Percentiles rank a stretch among this genome's conserved stretches.
phyloP scores from a whole-genome alignment of 345 rosid species.

The Barbarea vulgaris region DNA sequence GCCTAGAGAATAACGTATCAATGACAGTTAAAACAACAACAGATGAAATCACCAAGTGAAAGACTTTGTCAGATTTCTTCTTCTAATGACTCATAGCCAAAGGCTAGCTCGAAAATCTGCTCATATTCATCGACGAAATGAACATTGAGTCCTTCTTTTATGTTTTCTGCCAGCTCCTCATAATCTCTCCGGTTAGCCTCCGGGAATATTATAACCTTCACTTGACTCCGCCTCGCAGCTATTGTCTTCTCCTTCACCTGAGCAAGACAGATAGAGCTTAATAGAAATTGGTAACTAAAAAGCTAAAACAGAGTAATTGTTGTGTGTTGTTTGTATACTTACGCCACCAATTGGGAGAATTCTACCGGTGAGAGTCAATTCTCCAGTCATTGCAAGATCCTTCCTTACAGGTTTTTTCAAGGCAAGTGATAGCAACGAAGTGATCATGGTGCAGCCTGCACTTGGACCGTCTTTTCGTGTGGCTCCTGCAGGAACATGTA shows the following conservation, averaged over 20 bases:
- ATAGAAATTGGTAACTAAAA: background rate
- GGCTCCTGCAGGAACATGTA: constrained; percentile 94
- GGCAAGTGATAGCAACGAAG: constrained; percentile 86
- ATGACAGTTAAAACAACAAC: background rate
- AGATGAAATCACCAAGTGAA: background rate
- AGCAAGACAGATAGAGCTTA: background rate
- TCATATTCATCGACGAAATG: constrained; percentile 72
- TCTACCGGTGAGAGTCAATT: constrained; percentile 79
- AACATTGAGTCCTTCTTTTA: constrained; percentile 86
- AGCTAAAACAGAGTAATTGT: background rate
- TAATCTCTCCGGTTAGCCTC: constrained; percentile 77
- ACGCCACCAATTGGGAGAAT: constrained; percentile 95
- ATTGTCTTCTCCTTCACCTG: constrained; percentile 96
- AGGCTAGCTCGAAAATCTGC: constrained; percentile 65
- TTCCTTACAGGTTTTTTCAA: constrained; percentile 67
- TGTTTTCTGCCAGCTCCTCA: constrained; percentile 74
- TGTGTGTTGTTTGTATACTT: constrained; percentile 33
- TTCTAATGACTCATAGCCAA: constrained; percentile 39
- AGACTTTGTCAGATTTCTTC: background rate
- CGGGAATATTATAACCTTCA: constrained; percentile 78
- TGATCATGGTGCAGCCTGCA: constrained; percentile 96
- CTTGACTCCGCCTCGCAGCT: constrained; percentile 80
- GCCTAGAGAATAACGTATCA: too few species aligned
- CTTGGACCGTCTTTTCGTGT: constrained; percentile 94
- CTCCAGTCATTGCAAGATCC: constrained; percentile 98